These are phyloP conservation scores for Schwanniomyces etchellsii DNA, from an alignment of 1,139 yeast species.

Conservation along the genomic window DNA sequence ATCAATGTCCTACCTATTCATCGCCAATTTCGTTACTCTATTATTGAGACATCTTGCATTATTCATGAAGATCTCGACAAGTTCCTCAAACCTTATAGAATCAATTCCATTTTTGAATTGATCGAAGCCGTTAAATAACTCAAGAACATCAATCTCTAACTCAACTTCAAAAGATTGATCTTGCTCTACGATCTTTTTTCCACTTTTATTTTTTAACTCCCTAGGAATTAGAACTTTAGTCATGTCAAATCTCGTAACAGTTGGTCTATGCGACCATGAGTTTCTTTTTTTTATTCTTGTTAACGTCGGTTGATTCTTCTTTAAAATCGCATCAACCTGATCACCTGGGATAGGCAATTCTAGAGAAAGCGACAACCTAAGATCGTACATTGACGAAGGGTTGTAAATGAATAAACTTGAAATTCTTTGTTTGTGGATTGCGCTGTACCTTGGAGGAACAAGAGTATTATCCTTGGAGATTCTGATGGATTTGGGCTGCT, in stretches of 20 bases:
- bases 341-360: slow-evolving; percentile 69
- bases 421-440: slow-evolving; percentile 67
- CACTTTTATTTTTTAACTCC: slow-evolving; percentile 37
- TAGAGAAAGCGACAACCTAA: slow-evolving; percentile 66
- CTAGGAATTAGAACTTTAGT: slow-evolving; percentile 54
- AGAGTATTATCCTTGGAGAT: slow-evolving; percentile 56
- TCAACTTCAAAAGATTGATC: slow-evolving; percentile 54
- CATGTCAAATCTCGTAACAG: slow-evolving; percentile 65
- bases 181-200: slow-evolving; percentile 33
- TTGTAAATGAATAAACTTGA: slow-evolving; percentile 66
- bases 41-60: slow-evolving; percentile 54
- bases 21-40: slow-evolving; percentile 41
- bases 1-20: neutral
- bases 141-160: slow-evolving; percentile 65
- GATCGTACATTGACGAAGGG: slow-evolving; percentile 75
- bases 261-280: slow-evolving; percentile 60
- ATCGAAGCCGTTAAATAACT: slow-evolving; percentile 60
- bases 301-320: slow-evolving; percentile 39
- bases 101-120: slow-evolving; percentile 44
- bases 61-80: slow-evolving; percentile 66
- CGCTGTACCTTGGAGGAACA: slow-evolving; percentile 61
- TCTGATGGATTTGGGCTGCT: slow-evolving; percentile 57
- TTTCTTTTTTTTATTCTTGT: slow-evolving; percentile 61
- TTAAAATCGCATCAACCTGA: slow-evolving; percentile 35
- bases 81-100: slow-evolving; percentile 60